Conservation (phyloP, 768 basidiomycete species). For the Tulasnella sp. region DNA sequence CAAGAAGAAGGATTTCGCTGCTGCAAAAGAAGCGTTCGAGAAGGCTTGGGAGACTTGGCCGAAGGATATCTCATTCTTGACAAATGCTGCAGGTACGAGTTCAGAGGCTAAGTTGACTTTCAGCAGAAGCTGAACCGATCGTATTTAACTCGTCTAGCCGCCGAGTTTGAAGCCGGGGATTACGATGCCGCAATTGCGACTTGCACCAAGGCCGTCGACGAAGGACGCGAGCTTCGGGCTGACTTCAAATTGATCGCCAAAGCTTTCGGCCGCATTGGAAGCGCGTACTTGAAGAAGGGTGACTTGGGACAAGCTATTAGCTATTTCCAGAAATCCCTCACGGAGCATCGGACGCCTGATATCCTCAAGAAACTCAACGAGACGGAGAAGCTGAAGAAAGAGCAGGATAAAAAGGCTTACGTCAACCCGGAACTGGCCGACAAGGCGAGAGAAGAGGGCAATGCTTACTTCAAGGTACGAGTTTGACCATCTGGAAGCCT, state of each 20-base stretch:
- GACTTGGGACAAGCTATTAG: conserved; percentile 78
- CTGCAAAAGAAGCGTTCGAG: conserved; percentile 69
- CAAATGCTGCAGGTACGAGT: conserved; percentile 74
- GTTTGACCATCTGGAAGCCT: neutral
- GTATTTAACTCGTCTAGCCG: conserved; percentile 49
- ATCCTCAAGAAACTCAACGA: conserved; percentile 85
- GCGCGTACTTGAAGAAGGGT: conserved; percentile 74
- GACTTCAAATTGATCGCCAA: conserved; percentile 97
- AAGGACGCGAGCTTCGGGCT: conserved; percentile 83
- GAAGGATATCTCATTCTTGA: conserved; percentile 89
- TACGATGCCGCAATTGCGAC: conserved; percentile 87
- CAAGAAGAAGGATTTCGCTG: conserved; percentile 77
- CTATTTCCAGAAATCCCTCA: conserved; percentile 87
- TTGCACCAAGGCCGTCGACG: conserved; percentile 94
- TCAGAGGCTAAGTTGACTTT: neutral
- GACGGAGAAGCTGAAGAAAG: conserved; percentile 70
- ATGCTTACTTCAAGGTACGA: conserved; percentile 74
- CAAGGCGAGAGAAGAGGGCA: conserved; percentile 85
- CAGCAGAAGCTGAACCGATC: neutral
- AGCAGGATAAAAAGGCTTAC: conserved; percentile 77
- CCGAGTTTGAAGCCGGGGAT: conserved; percentile 89
- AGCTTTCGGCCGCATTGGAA: conserved; percentile 85
- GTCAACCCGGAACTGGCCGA: conserved; percentile 82
- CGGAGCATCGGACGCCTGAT: conserved; percentile 94
- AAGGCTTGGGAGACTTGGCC: conserved; percentile 93